Evolutionary conservation across 73 alveolate genomes (phyloP).

Genomic region (Tetrahymena elliotti): DNA sequence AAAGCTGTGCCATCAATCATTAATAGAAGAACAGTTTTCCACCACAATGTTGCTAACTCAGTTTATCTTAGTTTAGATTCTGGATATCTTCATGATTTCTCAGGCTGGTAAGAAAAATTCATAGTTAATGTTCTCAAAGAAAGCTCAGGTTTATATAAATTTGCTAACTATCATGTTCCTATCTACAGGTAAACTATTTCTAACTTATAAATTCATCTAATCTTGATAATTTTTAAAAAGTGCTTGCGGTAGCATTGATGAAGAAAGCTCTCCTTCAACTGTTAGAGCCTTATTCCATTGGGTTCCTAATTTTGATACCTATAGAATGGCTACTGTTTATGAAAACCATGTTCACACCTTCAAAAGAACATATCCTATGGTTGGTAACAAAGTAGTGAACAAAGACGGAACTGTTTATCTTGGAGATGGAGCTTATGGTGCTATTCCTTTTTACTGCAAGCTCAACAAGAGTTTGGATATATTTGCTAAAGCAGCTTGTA

Average conservation of each 20-base stretch:
- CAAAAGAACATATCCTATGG: conserved; percentile 21
- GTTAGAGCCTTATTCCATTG: conserved; percentile 6
- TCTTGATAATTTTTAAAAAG: neutral
- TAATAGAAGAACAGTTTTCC: conserved; percentile 23
- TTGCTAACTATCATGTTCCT: conserved; percentile 49
- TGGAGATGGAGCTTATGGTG: conserved; percentile 21
- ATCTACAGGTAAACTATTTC: conserved; percentile 16
- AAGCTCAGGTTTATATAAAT: neutral
- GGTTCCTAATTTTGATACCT: conserved; percentile 43
- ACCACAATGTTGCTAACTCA: conserved; percentile 7
- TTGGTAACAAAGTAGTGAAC: neutral
- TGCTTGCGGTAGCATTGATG: neutral
- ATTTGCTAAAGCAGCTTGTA: neutral
- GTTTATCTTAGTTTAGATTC: conserved; percentile 15
- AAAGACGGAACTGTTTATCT: conserved; percentile 3
- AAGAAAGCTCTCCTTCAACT: neutral
- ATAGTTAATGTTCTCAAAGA: neutral
- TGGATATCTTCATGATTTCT: conserved; percentile 22
- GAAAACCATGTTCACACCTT: conserved; percentile 39
- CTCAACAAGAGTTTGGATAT: neutral
- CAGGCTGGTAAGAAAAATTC: conserved; percentile 11
- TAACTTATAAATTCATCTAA: neutral
- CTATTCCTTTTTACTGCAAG: neutral
- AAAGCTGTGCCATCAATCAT: neutral
- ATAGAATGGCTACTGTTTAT: conserved; percentile 17